Conservation (phyloP, 2,329 filamentous ascomycete species). For the Aspergillus tamarii region DNA sequence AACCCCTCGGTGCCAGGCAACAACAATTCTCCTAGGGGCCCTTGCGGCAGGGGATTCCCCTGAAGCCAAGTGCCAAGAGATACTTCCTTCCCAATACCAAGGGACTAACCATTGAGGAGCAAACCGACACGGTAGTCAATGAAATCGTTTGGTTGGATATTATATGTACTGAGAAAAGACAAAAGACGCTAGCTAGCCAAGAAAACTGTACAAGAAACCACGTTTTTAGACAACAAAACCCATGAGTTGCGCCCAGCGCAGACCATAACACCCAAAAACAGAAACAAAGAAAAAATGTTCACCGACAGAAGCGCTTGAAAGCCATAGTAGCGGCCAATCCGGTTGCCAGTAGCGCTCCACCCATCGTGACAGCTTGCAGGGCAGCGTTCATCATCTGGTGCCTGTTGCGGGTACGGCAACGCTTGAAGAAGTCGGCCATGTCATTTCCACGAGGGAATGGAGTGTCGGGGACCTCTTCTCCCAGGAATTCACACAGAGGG, state of each 20-base stretch:
- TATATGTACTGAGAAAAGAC: constrained; percentile 1
- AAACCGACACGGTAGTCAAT: background rate
- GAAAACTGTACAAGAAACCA: background rate
- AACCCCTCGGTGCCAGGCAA: background rate
- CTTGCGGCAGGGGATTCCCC: background rate
- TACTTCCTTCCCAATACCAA: background rate
- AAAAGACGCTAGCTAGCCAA: constrained; percentile 10
- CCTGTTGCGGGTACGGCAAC: constrained; percentile 56
- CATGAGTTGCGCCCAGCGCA: constrained; percentile 30
- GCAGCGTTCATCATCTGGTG: constrained; percentile 60
- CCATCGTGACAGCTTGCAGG: constrained; percentile 55
- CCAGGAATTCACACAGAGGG: constrained; percentile 59
- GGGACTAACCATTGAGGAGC: background rate
- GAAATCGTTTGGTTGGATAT: constrained; percentile 10
- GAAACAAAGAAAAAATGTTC: constrained; percentile 9
- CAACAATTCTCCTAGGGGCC: background rate
- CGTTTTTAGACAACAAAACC: constrained; percentile 2
- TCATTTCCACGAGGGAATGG: constrained; percentile 58
- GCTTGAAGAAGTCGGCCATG: constrained; percentile 58
- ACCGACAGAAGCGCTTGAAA: constrained; percentile 44
- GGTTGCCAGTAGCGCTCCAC: constrained; percentile 52
- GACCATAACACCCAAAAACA: constrained; percentile 14
- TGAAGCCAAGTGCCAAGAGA: background rate
- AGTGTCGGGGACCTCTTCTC: constrained; percentile 53
- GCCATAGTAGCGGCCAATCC: constrained; percentile 45